Base-by-base conservation (phyloP, 192 early-diverging fungal species). In the Allomyces javanicus region DNA sequence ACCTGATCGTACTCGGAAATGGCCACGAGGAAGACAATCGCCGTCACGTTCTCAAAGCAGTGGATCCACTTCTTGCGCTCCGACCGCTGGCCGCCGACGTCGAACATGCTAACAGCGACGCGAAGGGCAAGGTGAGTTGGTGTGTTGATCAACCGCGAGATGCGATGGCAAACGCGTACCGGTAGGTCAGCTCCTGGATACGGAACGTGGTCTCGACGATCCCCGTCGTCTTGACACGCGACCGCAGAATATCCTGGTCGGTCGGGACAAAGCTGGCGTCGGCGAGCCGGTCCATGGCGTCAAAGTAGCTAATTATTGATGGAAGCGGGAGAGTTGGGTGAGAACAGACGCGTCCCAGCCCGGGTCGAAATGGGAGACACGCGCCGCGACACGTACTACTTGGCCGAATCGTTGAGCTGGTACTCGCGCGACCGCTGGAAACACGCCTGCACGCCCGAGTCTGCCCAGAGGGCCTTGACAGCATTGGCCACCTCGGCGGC, bases 171-270 rank as follows among this genome's bases (percentile, higher is more conserved):
- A 69, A 62, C 9, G 11, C 44, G 44, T 71, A 71, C 70, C 74
- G 65, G 63, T 82, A 83, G 6, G 77, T 82, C 66, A 83, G 65
- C 2, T 72, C 65, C 0, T 79, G 77, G 19, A 84, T 63, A 58
- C 79, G 77, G 62, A 84, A 82, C 14, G 69, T 74, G 0, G 81
- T 84, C 66, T 84, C 83, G 11, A 79, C 77, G 25, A 84, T 83
- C 21, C 82, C 81, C 4, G 82, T 83, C n/a, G 83, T 84, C 64
- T 83, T 84, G 50, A 80, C 76, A 61, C 83, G 73, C 65, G 79
- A 79, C 26, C 80, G 71, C 67, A 84, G 44, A 43, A 84, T 83
- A 66, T 84, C 83, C n/a, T 78, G 70, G 44, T 84, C 80, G 44
- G 72, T 76, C 22, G 83, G 83, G 67, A 75, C 66, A 66, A 82